These are phyloP conservation scores for Wickerhamiella qilinensis DNA, from an alignment of 805 yeast species.

Conservation along the genomic window DNA sequence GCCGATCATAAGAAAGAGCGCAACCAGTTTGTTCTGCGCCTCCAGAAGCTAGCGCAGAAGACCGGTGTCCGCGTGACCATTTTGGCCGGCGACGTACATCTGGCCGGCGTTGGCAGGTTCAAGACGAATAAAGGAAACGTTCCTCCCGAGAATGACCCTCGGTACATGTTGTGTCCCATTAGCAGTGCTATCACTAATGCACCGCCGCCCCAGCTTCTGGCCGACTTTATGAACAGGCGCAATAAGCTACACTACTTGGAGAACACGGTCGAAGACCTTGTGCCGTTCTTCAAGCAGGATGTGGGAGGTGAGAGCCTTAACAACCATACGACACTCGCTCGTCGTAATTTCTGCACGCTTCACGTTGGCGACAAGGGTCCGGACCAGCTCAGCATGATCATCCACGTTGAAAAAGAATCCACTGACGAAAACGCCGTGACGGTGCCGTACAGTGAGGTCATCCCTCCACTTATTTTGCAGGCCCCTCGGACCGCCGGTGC, in stretches of 20 bases:
- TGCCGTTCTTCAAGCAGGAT: slow-evolving; percentile 51
- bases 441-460: slow-evolving; percentile 47
- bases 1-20: slow-evolving; percentile 74
- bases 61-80: slow-evolving; percentile 64
- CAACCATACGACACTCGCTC: slow-evolving; percentile 33
- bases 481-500: not conserved
- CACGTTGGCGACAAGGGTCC: slow-evolving; percentile 7
- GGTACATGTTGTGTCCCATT: slow-evolving; percentile 67
- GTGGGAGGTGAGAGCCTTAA: slow-evolving; percentile 35
- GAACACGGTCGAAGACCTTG: slow-evolving; percentile 61
- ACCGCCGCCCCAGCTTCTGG: slow-evolving; percentile 86
- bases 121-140: slow-evolving; percentile 30
- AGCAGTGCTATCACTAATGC: slow-evolving; percentile 84
- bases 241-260: slow-evolving; percentile 49
- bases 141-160: slow-evolving; percentile 42
- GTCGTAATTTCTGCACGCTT: slow-evolving; percentile 41
- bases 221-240: slow-evolving; percentile 50
- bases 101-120: slow-evolving; percentile 71
- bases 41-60: slow-evolving; percentile 50
- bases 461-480: slow-evolving; percentile 31
- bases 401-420: slow-evolving; percentile 57
- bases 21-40: slow-evolving; percentile 42
- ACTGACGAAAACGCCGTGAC: slow-evolving; percentile 34
- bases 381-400: slow-evolving; percentile 36
- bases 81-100: slow-evolving; percentile 85